Percentiles rank a stretch among this genome's conserved stretches.
These are phyloP conservation scores for Escallonia herrerae DNA, from an alignment of 129 eudicot species.

Conservation along the genomic window DNA sequence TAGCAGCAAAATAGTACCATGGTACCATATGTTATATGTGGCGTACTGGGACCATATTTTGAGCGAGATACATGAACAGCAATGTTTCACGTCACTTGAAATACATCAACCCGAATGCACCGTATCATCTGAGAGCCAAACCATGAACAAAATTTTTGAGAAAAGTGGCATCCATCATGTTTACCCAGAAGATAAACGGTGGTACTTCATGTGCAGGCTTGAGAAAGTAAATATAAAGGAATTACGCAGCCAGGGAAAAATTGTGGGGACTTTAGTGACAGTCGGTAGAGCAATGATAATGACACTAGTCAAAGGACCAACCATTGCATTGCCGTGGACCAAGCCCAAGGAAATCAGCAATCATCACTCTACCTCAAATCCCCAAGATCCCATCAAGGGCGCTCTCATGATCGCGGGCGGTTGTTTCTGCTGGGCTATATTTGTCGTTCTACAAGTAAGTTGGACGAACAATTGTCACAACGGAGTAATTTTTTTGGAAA, in stretches of 20 bases:
- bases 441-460: too few relatives aligned
- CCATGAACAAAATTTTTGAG: not conserved
- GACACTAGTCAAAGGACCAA: slow-evolving; percentile 60
- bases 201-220: slow-evolving; percentile 27
- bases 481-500: too few relatives aligned
- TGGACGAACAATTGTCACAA: too few relatives aligned
- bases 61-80: too few relatives aligned
- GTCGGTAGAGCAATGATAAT: slow-evolving; percentile 81
- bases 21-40: not conserved
- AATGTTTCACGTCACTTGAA: too few relatives aligned
- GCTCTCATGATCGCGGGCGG: slow-evolving; percentile 39
- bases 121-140: not conserved
- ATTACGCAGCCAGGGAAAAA: slow-evolving; percentile 59
- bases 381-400: slow-evolving; percentile 25
- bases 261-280: slow-evolving; percentile 62
- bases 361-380: slow-evolving; percentile 11
- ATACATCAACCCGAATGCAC: too few relatives aligned
- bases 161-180: not conserved
- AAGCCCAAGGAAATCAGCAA: slow-evolving; percentile 2
- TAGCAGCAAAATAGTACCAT: too few relatives aligned
- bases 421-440: slow-evolving; percentile 35
- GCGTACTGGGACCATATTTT: not conserved
- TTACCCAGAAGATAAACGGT: too few relatives aligned
- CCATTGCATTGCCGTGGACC: slow-evolving; percentile 50
- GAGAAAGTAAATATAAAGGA: slow-evolving; percentile 51